These are phyloP conservation scores for Byssothecium circinans DNA, from an alignment of 2,329 filamentous ascomycete species.

Conservation along the genomic window DNA sequence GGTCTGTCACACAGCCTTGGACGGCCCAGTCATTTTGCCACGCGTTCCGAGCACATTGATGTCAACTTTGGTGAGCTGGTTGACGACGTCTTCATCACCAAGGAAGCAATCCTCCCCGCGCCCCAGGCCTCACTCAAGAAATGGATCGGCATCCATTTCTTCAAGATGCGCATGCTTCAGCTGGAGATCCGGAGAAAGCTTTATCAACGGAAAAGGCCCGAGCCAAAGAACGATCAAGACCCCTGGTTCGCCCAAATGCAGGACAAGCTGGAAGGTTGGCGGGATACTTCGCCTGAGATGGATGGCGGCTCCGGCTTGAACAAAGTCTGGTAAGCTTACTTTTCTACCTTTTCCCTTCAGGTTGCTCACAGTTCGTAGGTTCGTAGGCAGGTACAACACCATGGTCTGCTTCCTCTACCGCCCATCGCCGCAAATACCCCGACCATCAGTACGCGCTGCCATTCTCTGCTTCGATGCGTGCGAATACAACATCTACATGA, in stretches of 20 bases:
- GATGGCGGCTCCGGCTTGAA: slow-evolving; percentile 71
- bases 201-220: slow-evolving; percentile 79
- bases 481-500: slow-evolving; percentile 77
- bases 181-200: slow-evolving; percentile 83
- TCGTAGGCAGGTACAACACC: slow-evolving; percentile 73
- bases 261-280: slow-evolving; percentile 76
- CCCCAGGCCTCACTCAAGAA: slow-evolving; percentile 80
- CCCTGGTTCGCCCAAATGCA: slow-evolving; percentile 86
- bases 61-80: slow-evolving; percentile 82
- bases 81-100: slow-evolving; percentile 80
- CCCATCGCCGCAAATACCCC: slow-evolving; percentile 88
- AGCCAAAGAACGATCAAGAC: slow-evolving; percentile 77
- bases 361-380: slow-evolving; percentile 48
- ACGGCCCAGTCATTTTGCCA: slow-evolving; percentile 81
- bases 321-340: slow-evolving; percentile 69
- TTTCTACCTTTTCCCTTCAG: not conserved
- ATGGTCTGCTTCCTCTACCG: slow-evolving; percentile 87
- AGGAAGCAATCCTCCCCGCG: slow-evolving; percentile 68
- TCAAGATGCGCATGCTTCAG: slow-evolving; percentile 85
- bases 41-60: slow-evolving; percentile 78
- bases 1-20: slow-evolving; percentile 87
- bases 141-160: slow-evolving; percentile 86
- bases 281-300: slow-evolving; percentile 72
- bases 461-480: slow-evolving; percentile 81
- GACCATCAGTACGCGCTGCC: slow-evolving; percentile 78